Base-by-base conservation (phyloP, 1,284 basidiomycete species). In the Cutaneotrichosporon arboriforme region DNA sequence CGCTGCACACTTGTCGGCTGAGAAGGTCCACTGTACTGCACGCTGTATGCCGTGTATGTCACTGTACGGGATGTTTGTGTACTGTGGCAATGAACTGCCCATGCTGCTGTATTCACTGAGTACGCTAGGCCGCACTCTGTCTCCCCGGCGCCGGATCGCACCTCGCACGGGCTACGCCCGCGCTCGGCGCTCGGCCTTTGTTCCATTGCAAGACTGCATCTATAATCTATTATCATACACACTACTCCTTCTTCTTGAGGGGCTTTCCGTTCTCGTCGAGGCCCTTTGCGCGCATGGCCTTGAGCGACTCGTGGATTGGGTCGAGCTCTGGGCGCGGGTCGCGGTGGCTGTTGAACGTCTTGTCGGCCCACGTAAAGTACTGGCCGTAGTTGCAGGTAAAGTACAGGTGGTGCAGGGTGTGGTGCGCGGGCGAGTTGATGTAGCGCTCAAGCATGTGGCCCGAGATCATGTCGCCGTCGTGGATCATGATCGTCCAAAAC, bases 391-490 rank as follows among this genome's bases (percentile, higher is more conserved):
- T 97, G 68, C 89, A 88, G 22, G 88, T 96, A 76, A 96, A 97
- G 78, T 93, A 92, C 36, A 97, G 76, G 69, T 97, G 94, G 72
- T 97, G 93, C 41, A 97, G 79, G 0, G 93, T 97, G 75, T 98
- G 94, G 69, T 99, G 94, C 4, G 94, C 90, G 3, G 94, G 96
- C 13, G 92, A 91, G 76, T 99, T 98, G 78, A 99, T 94, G 72
- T 76, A 67, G 49, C 81, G 84, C 75, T 97, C 94, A 2, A 96
- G 80, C 8, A 85, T 79, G 70, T 90, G 87, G n/a, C 88, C 92
- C 43, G 88, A 89, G 71, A 97, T 85, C 92, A 99, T 97, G 78
- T 98, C 96, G n/a, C 90, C 93, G 75, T 99, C 94, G 74, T 98
- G 94, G 65, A 98, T 98, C 58, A 94, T 81, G 73, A 97, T 92